Evolutionary conservation across 73 alveolate species (phyloP).

Genomic region (Stentor coeruleus): DNA sequence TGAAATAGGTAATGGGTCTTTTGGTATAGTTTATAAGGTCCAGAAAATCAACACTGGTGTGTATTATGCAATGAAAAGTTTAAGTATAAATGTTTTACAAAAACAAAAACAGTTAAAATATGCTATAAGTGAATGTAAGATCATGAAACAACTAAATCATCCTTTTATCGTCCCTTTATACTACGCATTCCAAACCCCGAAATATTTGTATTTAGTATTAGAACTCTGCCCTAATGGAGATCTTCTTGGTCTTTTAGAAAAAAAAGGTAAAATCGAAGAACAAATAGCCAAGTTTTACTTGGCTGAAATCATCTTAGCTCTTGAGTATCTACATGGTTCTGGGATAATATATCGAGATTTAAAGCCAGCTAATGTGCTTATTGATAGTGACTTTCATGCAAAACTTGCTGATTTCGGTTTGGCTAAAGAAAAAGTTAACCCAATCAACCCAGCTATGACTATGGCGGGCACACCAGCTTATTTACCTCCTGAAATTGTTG

Average conservation of each 20-base stretch:
- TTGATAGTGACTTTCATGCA: constrained; percentile 74
- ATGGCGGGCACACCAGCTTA: constrained; percentile 98
- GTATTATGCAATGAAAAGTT: constrained; percentile 34
- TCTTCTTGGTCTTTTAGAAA: constrained; percentile 41
- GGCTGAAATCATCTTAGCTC: constrained; percentile 60
- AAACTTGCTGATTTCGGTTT: constrained; percentile 93
- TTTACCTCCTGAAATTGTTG: constrained; percentile 95
- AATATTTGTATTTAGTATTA: constrained; percentile 45
- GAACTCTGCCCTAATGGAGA: constrained; percentile 77
- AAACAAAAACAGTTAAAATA: constrained; percentile 25
- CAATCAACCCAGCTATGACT: constrained; percentile 79
- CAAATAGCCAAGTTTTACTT: constrained; percentile 52
- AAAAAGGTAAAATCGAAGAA: constrained; percentile 41
- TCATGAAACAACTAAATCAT: constrained; percentile 36
- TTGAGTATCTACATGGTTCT: constrained; percentile 44
- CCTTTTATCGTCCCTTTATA: constrained; percentile 52
- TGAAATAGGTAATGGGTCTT: constrained; percentile 39
- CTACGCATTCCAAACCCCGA: constrained; percentile 48
- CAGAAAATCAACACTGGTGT: not conserved
- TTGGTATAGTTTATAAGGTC: constrained; percentile 40
- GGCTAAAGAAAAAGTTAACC: constrained; percentile 66
- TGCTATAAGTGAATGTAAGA: constrained; percentile 37
- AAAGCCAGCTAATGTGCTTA: constrained; percentile 89
- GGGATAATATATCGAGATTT: constrained; percentile 77
- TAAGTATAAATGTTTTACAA: constrained; percentile 26